phyloP scores from a whole-genome alignment of 148 eudicot genomes.

The Chenopodium album region DNA sequence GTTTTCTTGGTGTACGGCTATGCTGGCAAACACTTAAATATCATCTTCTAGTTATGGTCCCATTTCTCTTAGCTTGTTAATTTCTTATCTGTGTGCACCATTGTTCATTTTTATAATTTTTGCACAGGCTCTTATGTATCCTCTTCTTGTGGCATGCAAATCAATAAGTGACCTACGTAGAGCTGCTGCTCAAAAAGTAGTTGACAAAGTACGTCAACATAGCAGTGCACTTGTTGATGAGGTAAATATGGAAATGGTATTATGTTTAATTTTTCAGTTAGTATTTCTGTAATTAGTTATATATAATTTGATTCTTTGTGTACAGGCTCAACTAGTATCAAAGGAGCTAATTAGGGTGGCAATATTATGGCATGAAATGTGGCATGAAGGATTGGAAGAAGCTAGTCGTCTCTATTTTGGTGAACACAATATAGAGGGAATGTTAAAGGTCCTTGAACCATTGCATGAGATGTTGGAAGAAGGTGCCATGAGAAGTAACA shows the following conservation, averaged over 20 bases:
- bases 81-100: neutral
- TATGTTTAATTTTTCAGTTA: neutral
- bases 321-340: conserved; percentile 96
- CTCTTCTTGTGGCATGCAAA: conserved; percentile 98
- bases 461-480: conserved; percentile 90
- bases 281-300: neutral
- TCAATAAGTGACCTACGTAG: conserved; percentile 87
- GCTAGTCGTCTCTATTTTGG: conserved; percentile 97
- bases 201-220: conserved; percentile 92
- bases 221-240: conserved; percentile 91
- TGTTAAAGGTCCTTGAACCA: conserved; percentile 95
- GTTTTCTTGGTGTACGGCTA: neutral
- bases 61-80: neutral
- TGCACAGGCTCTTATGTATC: conserved; percentile 98
- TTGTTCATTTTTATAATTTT: neutral
- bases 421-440: conserved; percentile 85
- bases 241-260: conserved; percentile 39
- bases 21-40: neutral
- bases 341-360: conserved; percentile 94
- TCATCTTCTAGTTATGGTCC: neutral
- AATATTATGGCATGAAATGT: conserved; percentile 97
- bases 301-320: conserved; percentile 4
- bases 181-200: conserved; percentile 95
- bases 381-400: conserved; percentile 98
- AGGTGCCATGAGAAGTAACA: conserved; percentile 63